A percentile compares a stretch with the other conserved stretches of the same genome.
phyloP scores from a whole-genome alignment of 768 basidiomycete genomes.

The Tylopilus rubrobrunneus region DNA sequence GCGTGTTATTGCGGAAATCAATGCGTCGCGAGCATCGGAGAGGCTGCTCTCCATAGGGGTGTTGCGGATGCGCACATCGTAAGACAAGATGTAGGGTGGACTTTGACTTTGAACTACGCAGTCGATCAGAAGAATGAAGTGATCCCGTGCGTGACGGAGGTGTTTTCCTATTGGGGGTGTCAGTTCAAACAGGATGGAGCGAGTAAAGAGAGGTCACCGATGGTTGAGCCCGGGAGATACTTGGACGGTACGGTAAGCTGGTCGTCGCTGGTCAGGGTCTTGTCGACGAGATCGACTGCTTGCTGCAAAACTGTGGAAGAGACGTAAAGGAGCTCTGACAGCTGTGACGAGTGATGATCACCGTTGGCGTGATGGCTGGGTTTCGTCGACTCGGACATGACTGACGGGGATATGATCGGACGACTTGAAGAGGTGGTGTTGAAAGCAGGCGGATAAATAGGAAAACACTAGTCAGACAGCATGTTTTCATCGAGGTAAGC shows the following conservation, averaged over 20 bases:
- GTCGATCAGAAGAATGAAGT: constrained; percentile 67
- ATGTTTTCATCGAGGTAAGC: constrained; percentile 18
- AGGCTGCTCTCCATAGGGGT: constrained; percentile 80
- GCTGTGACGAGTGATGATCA: constrained; percentile 23
- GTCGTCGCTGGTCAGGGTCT: constrained; percentile 59
- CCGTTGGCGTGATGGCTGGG: constrained; percentile 6
- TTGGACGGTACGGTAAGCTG: constrained; percentile 69
- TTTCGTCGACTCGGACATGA: constrained; percentile 22
- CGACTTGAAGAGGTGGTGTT: neutral
- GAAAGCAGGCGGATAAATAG: constrained; percentile 13
- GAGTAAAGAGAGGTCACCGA: constrained; percentile 45
- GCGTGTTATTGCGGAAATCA: constrained; percentile 52
- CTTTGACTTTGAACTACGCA: constrained; percentile 43
- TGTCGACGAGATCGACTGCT: constrained; percentile 68
- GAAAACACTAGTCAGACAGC: constrained; percentile 10
- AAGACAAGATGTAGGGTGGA: constrained; percentile 56
- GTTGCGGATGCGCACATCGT: constrained; percentile 72
- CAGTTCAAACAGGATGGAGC: neutral
- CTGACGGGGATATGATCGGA: constrained; percentile 1
- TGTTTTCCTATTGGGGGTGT: constrained; percentile 64
- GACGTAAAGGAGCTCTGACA: constrained; percentile 60
- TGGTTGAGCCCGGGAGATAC: constrained; percentile 82
- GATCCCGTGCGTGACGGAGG: constrained; percentile 80
- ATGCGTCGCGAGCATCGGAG: constrained; percentile 51
- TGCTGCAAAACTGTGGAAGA: constrained; percentile 66